Percentiles rank a stretch among this genome's conserved stretches.
Conservation (phyloP, 2,329 filamentous ascomycete species). For the Fusarium napiforme region DNA sequence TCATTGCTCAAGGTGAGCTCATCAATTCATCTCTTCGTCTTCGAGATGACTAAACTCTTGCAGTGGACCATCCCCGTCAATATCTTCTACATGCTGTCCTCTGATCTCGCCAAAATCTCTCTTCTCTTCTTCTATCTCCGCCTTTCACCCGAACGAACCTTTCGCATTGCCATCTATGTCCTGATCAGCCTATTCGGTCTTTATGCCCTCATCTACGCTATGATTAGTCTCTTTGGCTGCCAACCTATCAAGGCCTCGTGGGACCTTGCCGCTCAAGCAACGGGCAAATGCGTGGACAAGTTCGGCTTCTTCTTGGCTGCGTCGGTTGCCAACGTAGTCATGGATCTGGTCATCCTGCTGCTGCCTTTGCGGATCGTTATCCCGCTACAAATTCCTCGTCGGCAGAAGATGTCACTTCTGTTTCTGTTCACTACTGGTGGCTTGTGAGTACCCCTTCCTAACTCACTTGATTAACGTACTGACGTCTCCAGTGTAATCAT, state of each 20-base stretch:
- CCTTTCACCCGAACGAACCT: slow-evolving; percentile 34
- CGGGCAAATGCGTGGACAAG: slow-evolving; percentile 38
- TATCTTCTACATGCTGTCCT: slow-evolving; percentile 42
- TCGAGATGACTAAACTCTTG: neutral
- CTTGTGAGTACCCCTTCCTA: slow-evolving; percentile 11
- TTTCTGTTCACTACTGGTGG: slow-evolving; percentile 38
- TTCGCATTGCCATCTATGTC: slow-evolving; percentile 21
- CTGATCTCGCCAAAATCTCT: slow-evolving; percentile 39
- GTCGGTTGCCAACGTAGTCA: slow-evolving; percentile 38
- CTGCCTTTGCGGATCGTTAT: slow-evolving; percentile 30
- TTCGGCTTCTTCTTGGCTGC: slow-evolving; percentile 41
- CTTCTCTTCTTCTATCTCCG: slow-evolving; percentile 40
- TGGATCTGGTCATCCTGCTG: slow-evolving; percentile 35
- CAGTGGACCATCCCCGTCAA: slow-evolving; percentile 42
- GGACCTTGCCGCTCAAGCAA: slow-evolving; percentile 36
- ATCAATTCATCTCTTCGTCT: accelerated
- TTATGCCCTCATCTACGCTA: slow-evolving; percentile 37
- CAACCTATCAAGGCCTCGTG: slow-evolving; percentile 38
- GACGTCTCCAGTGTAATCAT: slow-evolving; percentile 27
- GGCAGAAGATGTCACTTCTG: slow-evolving; percentile 31
- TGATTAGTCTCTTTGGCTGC: slow-evolving; percentile 39
- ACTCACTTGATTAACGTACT: accelerated
- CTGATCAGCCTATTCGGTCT: slow-evolving; percentile 17
- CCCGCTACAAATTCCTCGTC: slow-evolving; percentile 30
- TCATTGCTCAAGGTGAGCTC: slow-evolving; percentile 22